These are phyloP conservation scores for Ambrosiella beaveri DNA, from an alignment of 2,329 filamentous ascomycete genomes.

Conservation along the genomic window DNA sequence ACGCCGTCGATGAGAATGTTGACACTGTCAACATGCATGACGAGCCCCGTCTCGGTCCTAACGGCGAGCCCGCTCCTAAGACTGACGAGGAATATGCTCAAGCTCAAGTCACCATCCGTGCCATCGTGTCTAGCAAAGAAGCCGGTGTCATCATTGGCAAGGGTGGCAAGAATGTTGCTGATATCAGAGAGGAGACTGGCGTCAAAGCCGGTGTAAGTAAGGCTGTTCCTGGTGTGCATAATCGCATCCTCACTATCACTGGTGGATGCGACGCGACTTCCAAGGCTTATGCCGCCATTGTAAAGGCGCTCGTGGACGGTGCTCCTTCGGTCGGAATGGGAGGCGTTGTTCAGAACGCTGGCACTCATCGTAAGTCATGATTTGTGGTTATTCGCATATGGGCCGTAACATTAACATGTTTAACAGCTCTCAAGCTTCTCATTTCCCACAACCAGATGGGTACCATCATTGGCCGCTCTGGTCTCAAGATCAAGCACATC, in stretches of 20 bases:
- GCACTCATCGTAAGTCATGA: slow-evolving; percentile 70
- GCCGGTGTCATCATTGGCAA: slow-evolving; percentile 98
- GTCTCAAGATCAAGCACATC: slow-evolving; percentile 98
- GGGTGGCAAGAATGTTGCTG: slow-evolving; percentile 93
- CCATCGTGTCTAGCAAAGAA: slow-evolving; percentile 97
- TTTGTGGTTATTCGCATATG: neutral
- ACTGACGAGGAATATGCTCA: slow-evolving; percentile 95
- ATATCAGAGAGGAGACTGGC: slow-evolving; percentile 90
- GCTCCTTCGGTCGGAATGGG: slow-evolving; percentile 94
- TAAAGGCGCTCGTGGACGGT: slow-evolving; percentile 78
- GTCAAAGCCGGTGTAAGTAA: slow-evolving; percentile 98
- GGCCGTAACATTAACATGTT: neutral
- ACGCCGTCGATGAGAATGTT: slow-evolving; percentile 42
- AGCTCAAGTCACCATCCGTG: slow-evolving; percentile 81
- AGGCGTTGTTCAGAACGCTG: slow-evolving; percentile 68
- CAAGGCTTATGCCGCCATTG: slow-evolving; percentile 84
- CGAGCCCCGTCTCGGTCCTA: slow-evolving; percentile 43
- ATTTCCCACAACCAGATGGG: slow-evolving; percentile 99
- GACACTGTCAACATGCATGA: slow-evolving; percentile 42
- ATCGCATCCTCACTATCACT: slow-evolving; percentile 90
- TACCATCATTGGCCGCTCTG: slow-evolving; percentile 92
- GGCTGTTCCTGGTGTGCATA: slow-evolving; percentile 91
- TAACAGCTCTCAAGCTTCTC: slow-evolving; percentile 77
- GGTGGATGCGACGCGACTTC: slow-evolving; percentile 77
- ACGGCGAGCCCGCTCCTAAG: slow-evolving; percentile 67